phyloP scores from a whole-genome alignment of 768 basidiomycete species.

The Xerocomellus intermedius region DNA sequence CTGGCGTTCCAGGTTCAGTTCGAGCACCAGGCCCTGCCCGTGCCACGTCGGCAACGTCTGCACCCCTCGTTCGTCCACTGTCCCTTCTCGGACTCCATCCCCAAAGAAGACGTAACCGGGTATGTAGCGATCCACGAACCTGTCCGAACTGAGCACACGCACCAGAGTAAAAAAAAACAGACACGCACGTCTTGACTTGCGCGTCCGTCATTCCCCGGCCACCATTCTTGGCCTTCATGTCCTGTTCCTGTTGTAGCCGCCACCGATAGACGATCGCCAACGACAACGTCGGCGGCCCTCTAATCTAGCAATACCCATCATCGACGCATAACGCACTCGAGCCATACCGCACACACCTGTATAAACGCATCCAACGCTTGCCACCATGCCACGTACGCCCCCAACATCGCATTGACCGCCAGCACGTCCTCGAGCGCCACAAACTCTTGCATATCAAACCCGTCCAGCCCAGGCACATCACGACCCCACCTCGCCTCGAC shows the following conservation, averaged over 20 bases:
- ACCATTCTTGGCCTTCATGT: conserved; percentile 83
- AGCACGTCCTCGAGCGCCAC: conserved; percentile 52
- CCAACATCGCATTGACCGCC: conserved; percentile 62
- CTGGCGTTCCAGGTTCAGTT: conserved; percentile 53
- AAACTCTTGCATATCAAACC: conserved; percentile 36
- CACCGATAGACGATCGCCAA: conserved; percentile 74
- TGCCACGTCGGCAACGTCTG: conserved; percentile 37
- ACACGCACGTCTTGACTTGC: conserved; percentile 55
- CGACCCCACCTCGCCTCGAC: conserved; percentile 53
- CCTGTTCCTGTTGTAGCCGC: conserved; percentile 86
- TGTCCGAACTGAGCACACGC: conserved; percentile 27
- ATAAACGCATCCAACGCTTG: conserved; percentile 68
- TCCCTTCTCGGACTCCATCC: conserved; percentile 47
- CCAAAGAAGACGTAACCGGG: conserved; percentile 90
- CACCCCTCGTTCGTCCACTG: conserved; percentile 20
- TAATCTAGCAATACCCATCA: conserved; percentile 32
- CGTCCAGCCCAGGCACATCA: conserved; percentile 25
- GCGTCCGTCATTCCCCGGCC: conserved; percentile 88
- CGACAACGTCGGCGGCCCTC: conserved; percentile 34
- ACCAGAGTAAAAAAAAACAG: not conserved
- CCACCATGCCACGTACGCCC: conserved; percentile 68
- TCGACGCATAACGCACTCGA: not conserved
- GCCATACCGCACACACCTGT: conserved; percentile 42
- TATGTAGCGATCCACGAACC: conserved; percentile 91
- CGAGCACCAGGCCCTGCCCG: conserved; percentile 50